phyloP scores from a whole-genome alignment of 1,139 yeast genomes.

The Nakaseomyces delphensis region DNA sequence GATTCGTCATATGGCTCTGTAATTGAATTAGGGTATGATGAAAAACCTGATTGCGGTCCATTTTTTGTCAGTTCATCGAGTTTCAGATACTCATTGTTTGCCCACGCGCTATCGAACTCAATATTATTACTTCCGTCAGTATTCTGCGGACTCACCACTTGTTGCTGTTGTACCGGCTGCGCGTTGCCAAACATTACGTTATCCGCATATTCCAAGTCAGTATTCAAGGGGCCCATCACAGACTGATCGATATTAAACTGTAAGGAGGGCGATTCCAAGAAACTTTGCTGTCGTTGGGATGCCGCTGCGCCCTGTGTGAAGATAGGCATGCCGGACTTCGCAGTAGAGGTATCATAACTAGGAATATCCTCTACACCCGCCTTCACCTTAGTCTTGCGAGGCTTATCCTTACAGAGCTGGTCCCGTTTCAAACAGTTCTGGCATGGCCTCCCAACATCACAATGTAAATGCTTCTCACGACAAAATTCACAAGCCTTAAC shows the following conservation, averaged over 20 bases:
- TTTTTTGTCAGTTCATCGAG: constrained; percentile 40
- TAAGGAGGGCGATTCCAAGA: not conserved
- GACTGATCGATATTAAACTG: not conserved
- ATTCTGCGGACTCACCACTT: not conserved
- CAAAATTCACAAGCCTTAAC: constrained; percentile 55
- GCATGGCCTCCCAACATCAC: constrained; percentile 54
- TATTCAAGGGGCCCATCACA: not conserved
- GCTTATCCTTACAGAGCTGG: constrained; percentile 53
- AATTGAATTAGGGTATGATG: constrained; percentile 1
- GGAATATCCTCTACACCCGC: too few relatives aligned
- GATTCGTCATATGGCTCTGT: not conserved
- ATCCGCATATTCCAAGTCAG: not conserved
- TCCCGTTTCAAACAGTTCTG: constrained; percentile 58
- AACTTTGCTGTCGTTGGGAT: not conserved
- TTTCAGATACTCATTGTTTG: constrained; percentile 51
- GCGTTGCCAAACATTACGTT: too few relatives aligned
- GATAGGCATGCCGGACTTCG: too few relatives aligned
- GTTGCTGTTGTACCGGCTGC: not conserved
- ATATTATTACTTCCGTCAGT: constrained; percentile 1
- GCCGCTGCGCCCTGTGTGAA: too few relatives aligned
- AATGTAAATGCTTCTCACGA: constrained; percentile 63
- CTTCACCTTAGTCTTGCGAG: constrained; percentile 38
- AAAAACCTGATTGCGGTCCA: not conserved
- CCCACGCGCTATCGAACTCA: constrained; percentile 23
- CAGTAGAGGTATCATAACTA: too few relatives aligned